Evolutionary conservation across 441 rosid genomes (phyloP).

Genomic region (Capsella rubella): DNA sequence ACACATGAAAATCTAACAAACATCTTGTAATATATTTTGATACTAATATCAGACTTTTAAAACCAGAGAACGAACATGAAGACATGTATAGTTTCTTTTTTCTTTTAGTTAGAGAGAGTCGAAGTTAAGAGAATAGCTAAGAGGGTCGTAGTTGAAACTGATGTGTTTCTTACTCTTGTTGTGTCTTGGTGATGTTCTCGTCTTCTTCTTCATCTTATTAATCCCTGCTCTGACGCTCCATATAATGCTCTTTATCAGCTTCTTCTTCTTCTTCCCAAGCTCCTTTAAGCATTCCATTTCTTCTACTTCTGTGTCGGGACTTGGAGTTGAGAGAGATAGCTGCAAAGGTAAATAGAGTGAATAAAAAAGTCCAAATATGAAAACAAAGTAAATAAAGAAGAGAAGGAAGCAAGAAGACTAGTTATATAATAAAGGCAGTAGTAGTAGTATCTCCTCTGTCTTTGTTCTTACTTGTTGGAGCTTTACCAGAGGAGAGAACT

Average conservation of each 20-base stretch:
- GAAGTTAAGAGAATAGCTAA: conserved; percentile 47
- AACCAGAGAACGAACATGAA: conserved; percentile 16
- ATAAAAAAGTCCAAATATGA: conserved; percentile 29
- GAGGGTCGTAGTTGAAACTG: conserved; percentile 44
- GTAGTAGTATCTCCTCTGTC: conserved; percentile 11
- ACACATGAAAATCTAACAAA: too few species aligned
- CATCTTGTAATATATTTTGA: neutral
- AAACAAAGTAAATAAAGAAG: neutral
- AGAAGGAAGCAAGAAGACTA: conserved; percentile 36
- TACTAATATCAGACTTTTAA: neutral
- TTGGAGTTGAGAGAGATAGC: conserved; percentile 3
- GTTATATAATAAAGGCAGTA: conserved; percentile 27
- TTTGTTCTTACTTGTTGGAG: conserved; percentile 36
- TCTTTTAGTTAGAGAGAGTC: conserved; percentile 35
- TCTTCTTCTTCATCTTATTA: conserved; percentile 44
- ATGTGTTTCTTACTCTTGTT: conserved; percentile 35
- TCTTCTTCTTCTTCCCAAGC: conserved; percentile 40
- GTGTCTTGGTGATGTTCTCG: conserved; percentile 28
- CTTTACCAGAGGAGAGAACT: conserved; percentile 13
- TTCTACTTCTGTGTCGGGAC: neutral
- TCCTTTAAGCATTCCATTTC: conserved; percentile 41
- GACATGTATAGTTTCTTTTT: neutral
- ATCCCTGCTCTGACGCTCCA: conserved; percentile 42
- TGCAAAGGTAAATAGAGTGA: conserved; percentile 18
- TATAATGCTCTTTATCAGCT: conserved; percentile 19